Evolutionary conservation across 2,329 filamentous ascomycete genomes (phyloP).

Genomic region (Cryphonectria carpinicola): DNA sequence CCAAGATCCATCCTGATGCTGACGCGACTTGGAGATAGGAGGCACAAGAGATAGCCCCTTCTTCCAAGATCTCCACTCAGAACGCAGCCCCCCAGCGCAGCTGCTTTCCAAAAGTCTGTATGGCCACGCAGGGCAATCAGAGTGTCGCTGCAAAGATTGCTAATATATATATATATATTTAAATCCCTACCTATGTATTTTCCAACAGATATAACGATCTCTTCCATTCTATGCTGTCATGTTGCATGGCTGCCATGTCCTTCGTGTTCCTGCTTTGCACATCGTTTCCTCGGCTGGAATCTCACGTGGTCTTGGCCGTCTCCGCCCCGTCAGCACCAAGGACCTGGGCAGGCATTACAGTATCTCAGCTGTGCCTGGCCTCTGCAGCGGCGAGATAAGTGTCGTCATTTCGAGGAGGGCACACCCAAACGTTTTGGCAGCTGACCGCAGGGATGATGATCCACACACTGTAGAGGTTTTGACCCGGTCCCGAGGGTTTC

Average conservation of each 20-base stretch:
- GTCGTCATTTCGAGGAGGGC: background rate
- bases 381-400: background rate
- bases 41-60: background rate
- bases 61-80: background rate
- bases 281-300: background rate
- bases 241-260: background rate
- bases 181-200: too few relatives aligned
- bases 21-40: constrained; percentile 25
- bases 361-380: background rate
- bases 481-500: background rate
- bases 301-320: background rate
- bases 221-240: background rate
- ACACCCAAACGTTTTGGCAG: background rate
- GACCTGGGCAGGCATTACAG: background rate
- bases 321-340: background rate
- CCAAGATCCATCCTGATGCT: constrained; percentile 48
- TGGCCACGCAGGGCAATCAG: background rate
- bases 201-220: background rate
- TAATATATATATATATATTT: too few relatives aligned
- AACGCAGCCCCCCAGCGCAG: background rate
- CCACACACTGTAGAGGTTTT: background rate
- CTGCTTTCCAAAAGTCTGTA: background rate
- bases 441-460: background rate
- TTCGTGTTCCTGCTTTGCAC: background rate
- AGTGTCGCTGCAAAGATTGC: background rate